Conservation (phyloP, 305 asterid species). For the Fraxinus angustifolia region DNA sequence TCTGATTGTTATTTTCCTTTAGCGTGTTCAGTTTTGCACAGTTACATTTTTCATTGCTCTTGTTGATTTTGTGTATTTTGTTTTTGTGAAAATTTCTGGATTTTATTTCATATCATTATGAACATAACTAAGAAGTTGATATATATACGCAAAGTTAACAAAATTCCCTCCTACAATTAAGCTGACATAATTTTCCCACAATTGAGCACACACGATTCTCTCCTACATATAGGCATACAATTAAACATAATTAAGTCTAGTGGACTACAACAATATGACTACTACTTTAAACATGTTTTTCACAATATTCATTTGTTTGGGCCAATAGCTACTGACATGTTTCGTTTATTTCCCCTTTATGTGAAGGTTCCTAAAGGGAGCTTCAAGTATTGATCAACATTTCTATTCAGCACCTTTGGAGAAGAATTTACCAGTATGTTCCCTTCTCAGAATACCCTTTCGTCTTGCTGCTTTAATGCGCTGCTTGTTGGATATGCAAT, state of each 20-base stretch:
- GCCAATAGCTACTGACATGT: slow-evolving; percentile 24
- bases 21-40: neutral
- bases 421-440: slow-evolving; percentile 81
- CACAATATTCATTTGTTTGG: slow-evolving; percentile 1
- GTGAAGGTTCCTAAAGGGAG: slow-evolving; percentile 89
- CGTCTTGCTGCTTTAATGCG: slow-evolving; percentile 6
- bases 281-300: neutral
- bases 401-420: slow-evolving; percentile 73
- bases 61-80: slow-evolving; percentile 12
- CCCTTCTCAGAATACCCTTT: slow-evolving; percentile 22
- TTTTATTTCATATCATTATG: neutral
- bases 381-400: slow-evolving; percentile 91
- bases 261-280: neutral
- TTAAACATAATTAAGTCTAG: slow-evolving; percentile 26
- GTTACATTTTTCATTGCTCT: neutral
- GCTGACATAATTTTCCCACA: neutral
- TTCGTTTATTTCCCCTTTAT: slow-evolving; percentile 21
- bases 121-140: slow-evolving; percentile 84
- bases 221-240: neutral
- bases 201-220: neutral
- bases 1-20: neutral
- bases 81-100: neutral
- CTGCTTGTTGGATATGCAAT: slow-evolving; percentile 16
- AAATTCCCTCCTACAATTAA: neutral
- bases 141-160: neutral